These are phyloP conservation scores for Carex myosuroides DNA, from an alignment of 176 grass and related monocot species.

Conservation along the genomic window DNA sequence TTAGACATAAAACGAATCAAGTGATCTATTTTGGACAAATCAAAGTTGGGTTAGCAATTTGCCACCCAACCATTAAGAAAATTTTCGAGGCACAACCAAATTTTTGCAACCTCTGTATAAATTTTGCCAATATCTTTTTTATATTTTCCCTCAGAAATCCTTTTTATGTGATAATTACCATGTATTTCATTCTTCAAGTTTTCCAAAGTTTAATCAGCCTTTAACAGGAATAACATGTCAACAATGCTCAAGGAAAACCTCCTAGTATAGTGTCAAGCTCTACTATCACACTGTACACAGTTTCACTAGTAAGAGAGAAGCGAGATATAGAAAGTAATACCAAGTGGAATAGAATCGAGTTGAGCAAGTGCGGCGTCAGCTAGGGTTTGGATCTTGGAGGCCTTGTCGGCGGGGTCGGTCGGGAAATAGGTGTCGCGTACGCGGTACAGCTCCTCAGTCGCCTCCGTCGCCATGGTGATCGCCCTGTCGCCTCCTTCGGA, in stretches of 20 bases:
- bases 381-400: slow-evolving; percentile 38
- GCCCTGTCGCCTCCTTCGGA: background rate
- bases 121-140: background rate
- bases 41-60: background rate
- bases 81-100: background rate
- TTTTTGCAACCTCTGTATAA: background rate
- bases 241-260: background rate
- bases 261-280: background rate
- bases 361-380: slow-evolving; percentile 40
- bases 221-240: background rate
- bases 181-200: background rate
- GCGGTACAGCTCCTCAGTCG: slow-evolving; percentile 57
- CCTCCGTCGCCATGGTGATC: slow-evolving; percentile 29
- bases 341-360: slow-evolving; percentile 49
- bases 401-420: slow-evolving; percentile 49
- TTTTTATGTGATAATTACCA: background rate
- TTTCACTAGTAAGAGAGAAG: background rate
- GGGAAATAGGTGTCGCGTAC: slow-evolving; percentile 83
- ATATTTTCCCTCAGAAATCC: background rate
- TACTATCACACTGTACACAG: background rate
- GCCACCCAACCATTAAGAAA: background rate
- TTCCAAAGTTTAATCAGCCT: background rate
- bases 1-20: background rate
- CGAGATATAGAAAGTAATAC: slow-evolving; percentile 5
- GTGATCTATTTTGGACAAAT: background rate